Evolutionary conservation across 345 rosid genomes (phyloP).

Genomic region (Hirschfeldia incana): DNA sequence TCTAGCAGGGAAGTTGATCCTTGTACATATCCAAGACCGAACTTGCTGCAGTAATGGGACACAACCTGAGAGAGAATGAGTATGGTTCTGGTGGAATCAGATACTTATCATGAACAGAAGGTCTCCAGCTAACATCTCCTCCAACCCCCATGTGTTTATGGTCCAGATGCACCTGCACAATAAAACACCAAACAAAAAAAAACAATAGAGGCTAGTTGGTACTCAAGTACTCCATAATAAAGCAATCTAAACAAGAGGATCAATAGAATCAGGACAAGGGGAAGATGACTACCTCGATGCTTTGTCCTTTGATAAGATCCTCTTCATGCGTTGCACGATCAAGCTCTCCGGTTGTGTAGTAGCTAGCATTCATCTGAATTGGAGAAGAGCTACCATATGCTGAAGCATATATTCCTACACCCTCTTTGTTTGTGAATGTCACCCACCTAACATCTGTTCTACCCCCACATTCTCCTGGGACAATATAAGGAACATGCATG

Average conservation of each 20-base stretch:
- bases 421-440: conserved; percentile 66
- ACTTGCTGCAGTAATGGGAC: conserved; percentile 59
- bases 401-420: conserved; percentile 83
- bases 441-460: conserved; percentile 98
- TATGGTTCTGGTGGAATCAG: conserved; percentile 71
- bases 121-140: conserved; percentile 98
- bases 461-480: conserved; percentile 89
- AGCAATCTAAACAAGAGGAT: background rate
- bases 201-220: background rate
- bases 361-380: conserved; percentile 93
- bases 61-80: conserved; percentile 68
- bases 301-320: conserved; percentile 67
- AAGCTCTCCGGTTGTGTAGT: conserved; percentile 68
- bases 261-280: background rate
- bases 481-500: conserved; percentile 95
- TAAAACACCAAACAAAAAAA: background rate
- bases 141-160: conserved; percentile 98
- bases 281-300: conserved; percentile 65
- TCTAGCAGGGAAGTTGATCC: conserved; percentile 53
- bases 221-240: background rate
- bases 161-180: conserved; percentile 87
- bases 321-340: conserved; percentile 74
- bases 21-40: conserved; percentile 57
- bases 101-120: conserved; percentile 72
- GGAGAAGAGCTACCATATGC: conserved; percentile 71